Evolutionary conservation across 2,329 filamentous ascomycete species (phyloP).

Genomic region (Aschersonia sp.): DNA sequence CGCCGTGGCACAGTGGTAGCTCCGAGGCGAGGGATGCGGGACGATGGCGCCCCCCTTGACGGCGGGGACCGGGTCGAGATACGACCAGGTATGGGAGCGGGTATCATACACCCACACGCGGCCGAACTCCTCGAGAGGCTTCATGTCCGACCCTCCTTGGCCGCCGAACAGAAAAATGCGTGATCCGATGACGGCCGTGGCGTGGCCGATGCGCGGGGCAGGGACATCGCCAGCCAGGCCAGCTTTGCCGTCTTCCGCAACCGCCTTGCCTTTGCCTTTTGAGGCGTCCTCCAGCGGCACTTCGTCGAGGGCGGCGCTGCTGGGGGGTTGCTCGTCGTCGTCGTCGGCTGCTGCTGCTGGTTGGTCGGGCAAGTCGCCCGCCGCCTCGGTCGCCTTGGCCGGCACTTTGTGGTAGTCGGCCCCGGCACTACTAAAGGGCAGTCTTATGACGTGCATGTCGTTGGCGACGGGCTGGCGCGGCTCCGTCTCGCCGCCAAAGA

Average conservation of each 20-base stretch:
- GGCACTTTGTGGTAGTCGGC: constrained; percentile 46
- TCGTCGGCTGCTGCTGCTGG: constrained; percentile 4
- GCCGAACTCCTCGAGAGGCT: constrained; percentile 59
- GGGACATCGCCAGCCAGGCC: constrained; percentile 34
- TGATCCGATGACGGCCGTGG: constrained; percentile 50
- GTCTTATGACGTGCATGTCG: constrained; percentile 49
- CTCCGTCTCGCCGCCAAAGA: constrained; percentile 65
- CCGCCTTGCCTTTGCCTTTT: constrained; percentile 25
- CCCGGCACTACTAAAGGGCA: constrained; percentile 41
- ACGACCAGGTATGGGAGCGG: constrained; percentile 46
- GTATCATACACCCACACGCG: constrained; percentile 66
- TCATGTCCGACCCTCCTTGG: constrained; percentile 52
- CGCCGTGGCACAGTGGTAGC: constrained; percentile 51
- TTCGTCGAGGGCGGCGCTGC: constrained; percentile 18
- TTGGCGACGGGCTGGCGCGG: constrained; percentile 58
- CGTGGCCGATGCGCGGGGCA: constrained; percentile 55
- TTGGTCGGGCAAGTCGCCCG: constrained; percentile 5
- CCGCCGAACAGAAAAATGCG: constrained; percentile 75
- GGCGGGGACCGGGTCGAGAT: constrained; percentile 39
- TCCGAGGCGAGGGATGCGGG: constrained; percentile 46
- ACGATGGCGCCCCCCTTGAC: constrained; percentile 24
- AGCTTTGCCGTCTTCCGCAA: constrained; percentile 11
- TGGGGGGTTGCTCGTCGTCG: constrained; percentile 10
- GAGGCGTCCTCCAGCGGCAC: constrained; percentile 19
- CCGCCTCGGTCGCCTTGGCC: constrained; percentile 23